These are phyloP conservation scores for Penicillium sp. DNA, from an alignment of 2,329 filamentous ascomycete genomes.

Conservation along the genomic window DNA sequence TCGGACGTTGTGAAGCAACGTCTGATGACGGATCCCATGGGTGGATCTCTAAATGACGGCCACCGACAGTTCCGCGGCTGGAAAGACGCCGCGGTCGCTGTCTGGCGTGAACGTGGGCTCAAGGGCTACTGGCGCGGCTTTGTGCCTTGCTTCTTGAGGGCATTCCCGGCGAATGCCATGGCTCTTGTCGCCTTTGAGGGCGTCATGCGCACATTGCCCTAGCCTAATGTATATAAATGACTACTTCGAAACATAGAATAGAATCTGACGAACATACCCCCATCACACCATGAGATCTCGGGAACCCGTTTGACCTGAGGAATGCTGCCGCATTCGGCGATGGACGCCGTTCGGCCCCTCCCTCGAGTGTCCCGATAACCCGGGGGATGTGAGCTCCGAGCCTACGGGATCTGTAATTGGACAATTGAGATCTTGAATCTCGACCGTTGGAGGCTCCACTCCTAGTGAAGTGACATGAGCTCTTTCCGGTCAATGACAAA, in stretches of 20 bases:
- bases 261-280: neutral
- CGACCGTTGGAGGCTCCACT: neutral
- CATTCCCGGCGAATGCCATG: slow-evolving; percentile 94
- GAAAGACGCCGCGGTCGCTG: slow-evolving; percentile 75
- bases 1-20: slow-evolving; percentile 93
- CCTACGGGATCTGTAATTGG: slow-evolving; percentile 9
- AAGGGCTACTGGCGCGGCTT: slow-evolving; percentile 93
- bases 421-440: slow-evolving; percentile 3
- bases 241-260: neutral
- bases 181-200: slow-evolving; percentile 91
- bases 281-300: neutral
- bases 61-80: slow-evolving; percentile 70
- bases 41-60: slow-evolving; percentile 67
- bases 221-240: slow-evolving; percentile 13
- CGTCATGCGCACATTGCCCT: slow-evolving; percentile 68
- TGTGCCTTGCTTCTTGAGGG: slow-evolving; percentile 86
- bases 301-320: slow-evolving; percentile 2
- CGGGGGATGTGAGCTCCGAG: neutral
- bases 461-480: slow-evolving; percentile 12
- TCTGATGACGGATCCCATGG: slow-evolving; percentile 93
- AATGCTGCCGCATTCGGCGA: slow-evolving; percentile 22
- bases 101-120: slow-evolving; percentile 74
- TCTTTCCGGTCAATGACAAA: slow-evolving; percentile 16
- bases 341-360: slow-evolving; percentile 10
- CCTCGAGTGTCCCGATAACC: slow-evolving; percentile 12